phyloP scores from a whole-genome alignment of 345 rosid species.

The Dimocarpus longan region DNA sequence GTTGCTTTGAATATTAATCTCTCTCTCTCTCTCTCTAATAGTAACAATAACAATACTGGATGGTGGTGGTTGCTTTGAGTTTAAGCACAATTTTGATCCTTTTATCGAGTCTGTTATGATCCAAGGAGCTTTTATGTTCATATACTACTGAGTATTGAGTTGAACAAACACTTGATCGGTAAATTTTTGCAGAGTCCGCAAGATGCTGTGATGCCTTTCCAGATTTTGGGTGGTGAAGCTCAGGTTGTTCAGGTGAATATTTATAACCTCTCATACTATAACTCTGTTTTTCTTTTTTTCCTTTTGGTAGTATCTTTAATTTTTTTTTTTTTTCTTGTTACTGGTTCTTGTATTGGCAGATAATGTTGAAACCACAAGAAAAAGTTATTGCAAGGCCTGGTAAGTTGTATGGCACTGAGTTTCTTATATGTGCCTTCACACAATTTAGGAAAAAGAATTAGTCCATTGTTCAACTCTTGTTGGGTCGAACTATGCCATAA shows the following conservation, averaged over 20 bases:
- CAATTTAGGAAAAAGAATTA: background rate
- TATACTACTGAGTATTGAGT: background rate
- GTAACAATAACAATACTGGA: background rate
- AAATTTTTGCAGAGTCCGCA: conserved; percentile 68
- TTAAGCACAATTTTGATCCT: background rate
- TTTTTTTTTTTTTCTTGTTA: background rate
- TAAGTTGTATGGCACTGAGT: conserved; percentile 29
- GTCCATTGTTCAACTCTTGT: background rate
- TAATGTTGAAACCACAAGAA: conserved; percentile 93
- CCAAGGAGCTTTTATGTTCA: conserved; percentile 1
- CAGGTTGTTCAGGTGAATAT: conserved; percentile 86
- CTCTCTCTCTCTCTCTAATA: background rate
- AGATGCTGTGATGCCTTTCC: conserved; percentile 83
- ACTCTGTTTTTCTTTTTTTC: background rate
- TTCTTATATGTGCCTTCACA: conserved; percentile 2
- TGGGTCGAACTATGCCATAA: background rate
- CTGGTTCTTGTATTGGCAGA: conserved; percentile 46
- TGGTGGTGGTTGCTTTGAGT: background rate
- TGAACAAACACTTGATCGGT: conserved; percentile 8
- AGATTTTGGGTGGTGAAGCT: conserved; percentile 98
- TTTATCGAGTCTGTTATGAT: conserved; percentile 16
- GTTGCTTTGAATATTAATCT: too few species aligned
- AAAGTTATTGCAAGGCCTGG: conserved; percentile 87
- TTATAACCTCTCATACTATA: background rate
- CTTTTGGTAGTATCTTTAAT: background rate